Percentiles rank a stretch among this genome's conserved stretches.
These are phyloP conservation scores for Aquanectria penicillioides DNA, from an alignment of 2,329 filamentous ascomycete species.

Conservation along the genomic window DNA sequence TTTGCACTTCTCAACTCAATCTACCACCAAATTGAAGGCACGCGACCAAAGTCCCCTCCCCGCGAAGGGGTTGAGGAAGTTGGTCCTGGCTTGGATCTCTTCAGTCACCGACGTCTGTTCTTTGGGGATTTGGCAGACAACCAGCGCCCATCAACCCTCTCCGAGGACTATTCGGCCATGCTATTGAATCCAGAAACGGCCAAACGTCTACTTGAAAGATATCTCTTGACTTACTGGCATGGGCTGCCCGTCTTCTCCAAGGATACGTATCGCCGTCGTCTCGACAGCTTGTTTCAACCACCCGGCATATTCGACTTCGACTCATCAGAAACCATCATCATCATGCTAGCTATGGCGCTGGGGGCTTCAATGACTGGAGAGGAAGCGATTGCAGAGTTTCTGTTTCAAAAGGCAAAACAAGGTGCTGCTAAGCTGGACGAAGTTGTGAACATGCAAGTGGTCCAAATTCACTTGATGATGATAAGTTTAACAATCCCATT, in stretches of 20 bases:
- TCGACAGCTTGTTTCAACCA: conserved; percentile 48
- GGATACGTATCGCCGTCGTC: conserved; percentile 45
- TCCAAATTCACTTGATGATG: conserved; percentile 56
- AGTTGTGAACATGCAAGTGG: conserved; percentile 54
- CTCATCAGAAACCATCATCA: conserved; percentile 47
- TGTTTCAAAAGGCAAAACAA: conserved; percentile 55
- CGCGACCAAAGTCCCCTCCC: conserved; percentile 31
- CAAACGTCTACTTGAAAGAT: conserved; percentile 50
- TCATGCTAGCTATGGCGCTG: conserved; percentile 50
- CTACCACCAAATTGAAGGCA: conserved; percentile 46
- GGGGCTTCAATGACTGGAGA: conserved; percentile 52
- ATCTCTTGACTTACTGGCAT: conserved; percentile 52
- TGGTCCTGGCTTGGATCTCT: conserved; percentile 45
- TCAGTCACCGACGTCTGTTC: conserved; percentile 43
- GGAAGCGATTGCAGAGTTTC: conserved; percentile 50
- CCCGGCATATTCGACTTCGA: conserved; percentile 46
- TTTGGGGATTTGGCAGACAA: conserved; percentile 50
- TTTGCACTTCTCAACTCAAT: conserved; percentile 52
- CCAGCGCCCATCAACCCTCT: conserved; percentile 38
- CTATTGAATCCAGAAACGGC: conserved; percentile 52
- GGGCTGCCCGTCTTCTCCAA: conserved; percentile 49
- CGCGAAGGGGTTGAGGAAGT: conserved; percentile 43
- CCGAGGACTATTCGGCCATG: conserved; percentile 42
- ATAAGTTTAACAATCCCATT: conserved; percentile 46
- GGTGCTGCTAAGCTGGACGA: conserved; percentile 51